Conservation (phyloP, 768 basidiomycete genomes). For the Crucibulum laeve region DNA sequence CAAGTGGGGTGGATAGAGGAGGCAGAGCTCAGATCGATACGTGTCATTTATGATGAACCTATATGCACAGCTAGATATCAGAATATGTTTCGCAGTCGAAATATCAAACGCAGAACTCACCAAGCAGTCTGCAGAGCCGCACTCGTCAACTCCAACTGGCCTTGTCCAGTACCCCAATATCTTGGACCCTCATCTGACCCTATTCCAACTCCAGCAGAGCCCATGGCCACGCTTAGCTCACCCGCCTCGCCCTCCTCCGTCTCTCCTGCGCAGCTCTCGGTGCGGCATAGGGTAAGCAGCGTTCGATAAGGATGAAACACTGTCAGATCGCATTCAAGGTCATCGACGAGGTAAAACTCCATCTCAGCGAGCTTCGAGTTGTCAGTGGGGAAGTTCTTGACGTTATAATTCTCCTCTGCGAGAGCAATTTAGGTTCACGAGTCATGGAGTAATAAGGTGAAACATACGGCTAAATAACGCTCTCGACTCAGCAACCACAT, state of each 20-base stretch:
- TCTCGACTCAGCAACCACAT: conserved; percentile 80
- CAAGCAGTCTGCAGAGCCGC: conserved; percentile 87
- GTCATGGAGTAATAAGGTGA: no score
- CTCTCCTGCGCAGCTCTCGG: conserved; percentile 20
- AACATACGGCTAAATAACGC: conserved; percentile 66
- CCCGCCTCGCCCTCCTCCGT: conserved; percentile 54
- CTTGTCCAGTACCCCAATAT: conserved; percentile 81
- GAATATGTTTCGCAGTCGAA: neutral
- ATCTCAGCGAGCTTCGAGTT: conserved; percentile 94
- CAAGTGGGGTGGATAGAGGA: conserved; percentile 93
- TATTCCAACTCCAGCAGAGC: conserved; percentile 47
- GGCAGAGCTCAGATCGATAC: conserved; percentile 87
- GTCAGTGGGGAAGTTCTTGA: conserved; percentile 82
- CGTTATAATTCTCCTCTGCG: conserved; percentile 62
- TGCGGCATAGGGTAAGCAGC: conserved; percentile 70
- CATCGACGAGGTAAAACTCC: conserved; percentile 98
- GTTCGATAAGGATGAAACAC: conserved; percentile 96
- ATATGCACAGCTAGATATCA: neutral
- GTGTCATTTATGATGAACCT: conserved; percentile 98
- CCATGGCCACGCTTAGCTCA: no score
- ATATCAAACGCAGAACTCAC: conserved; percentile 37
- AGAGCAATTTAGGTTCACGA: neutral
- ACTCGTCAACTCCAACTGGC: conserved; percentile 71
- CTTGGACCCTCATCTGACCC: conserved; percentile 49
- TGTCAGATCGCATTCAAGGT: conserved; percentile 91